A percentile compares a stretch with the other conserved stretches of the same genome.
These are phyloP conservation scores for Sonneratia alba DNA, from an alignment of 345 rosid genomes.

Conservation along the genomic window DNA sequence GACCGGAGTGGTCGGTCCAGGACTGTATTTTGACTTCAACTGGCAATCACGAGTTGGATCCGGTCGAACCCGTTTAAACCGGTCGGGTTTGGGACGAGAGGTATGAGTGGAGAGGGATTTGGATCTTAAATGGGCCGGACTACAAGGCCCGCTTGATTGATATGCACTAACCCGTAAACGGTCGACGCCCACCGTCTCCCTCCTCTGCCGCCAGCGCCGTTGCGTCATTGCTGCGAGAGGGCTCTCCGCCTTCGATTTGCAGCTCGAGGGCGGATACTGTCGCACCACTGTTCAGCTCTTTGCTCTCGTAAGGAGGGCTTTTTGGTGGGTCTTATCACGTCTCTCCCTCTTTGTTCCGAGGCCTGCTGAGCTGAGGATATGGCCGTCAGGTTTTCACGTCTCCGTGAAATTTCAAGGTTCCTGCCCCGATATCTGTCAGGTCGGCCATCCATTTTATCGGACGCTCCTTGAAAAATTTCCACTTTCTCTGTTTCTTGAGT, in stretches of 20 bases:
- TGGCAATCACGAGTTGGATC: too few species aligned
- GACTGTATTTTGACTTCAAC: too few species aligned
- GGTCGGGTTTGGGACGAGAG: too few species aligned
- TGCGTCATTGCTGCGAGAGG: background rate
- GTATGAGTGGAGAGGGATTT: too few species aligned
- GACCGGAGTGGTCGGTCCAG: too few species aligned
- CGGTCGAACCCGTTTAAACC: too few species aligned
- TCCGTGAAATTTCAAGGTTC: constrained; percentile 30
- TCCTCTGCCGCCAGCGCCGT: too few species aligned
- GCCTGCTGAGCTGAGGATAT: constrained; percentile 10
- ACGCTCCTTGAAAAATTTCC: background rate
- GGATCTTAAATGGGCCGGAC: too few species aligned
- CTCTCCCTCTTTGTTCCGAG: background rate
- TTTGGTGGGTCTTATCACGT: background rate
- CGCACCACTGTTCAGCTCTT: background rate
- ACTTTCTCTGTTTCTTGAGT: background rate
- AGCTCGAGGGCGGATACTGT: background rate
- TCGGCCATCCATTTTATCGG: constrained; percentile 12
- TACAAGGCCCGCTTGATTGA: too few species aligned
- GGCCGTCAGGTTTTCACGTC: constrained; percentile 22
- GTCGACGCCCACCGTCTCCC: too few species aligned
- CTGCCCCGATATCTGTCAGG: constrained; percentile 40
- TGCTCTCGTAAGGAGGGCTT: background rate
- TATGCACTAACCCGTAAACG: too few species aligned
- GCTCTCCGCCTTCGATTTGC: background rate